Evolutionary conservation across 371 early-diverging fungal genomes (phyloP).

Genomic region (Mucor racemosus): DNA sequence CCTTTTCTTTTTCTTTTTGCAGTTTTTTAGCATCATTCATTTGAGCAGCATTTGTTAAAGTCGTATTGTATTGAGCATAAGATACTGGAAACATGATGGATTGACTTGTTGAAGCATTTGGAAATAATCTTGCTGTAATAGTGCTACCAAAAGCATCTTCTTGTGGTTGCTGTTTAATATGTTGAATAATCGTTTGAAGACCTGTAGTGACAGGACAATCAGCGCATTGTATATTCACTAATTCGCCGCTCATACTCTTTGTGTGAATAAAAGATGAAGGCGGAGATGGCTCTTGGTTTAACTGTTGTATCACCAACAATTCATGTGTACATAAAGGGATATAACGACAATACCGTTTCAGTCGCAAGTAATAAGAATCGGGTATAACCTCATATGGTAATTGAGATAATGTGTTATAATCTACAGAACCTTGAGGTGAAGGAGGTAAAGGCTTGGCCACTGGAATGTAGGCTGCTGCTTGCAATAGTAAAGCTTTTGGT

Average conservation of each 20-base stretch:
- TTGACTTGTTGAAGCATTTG: not conserved
- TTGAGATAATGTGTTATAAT: constrained; percentile 7
- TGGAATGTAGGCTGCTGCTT: constrained; percentile 44
- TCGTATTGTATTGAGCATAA: not conserved
- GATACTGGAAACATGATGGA: constrained; percentile 23
- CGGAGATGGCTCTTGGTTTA: constrained; percentile 6
- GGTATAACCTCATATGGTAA: constrained; percentile 17
- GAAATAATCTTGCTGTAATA: not conserved
- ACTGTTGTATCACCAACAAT: not conserved
- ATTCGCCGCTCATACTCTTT: not conserved
- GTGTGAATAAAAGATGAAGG: not conserved
- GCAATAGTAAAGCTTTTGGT: constrained; percentile 44
- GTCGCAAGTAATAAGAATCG: constrained; percentile 1
- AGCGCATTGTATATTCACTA: constrained; percentile 10
- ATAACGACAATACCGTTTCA: constrained; percentile 21
- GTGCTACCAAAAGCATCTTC: not conserved
- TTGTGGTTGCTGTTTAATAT: not conserved
- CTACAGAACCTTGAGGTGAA: not conserved
- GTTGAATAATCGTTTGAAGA: not conserved
- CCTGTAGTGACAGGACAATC: constrained; percentile 11
- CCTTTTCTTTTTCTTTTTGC: not conserved
- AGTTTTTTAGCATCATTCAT: not conserved
- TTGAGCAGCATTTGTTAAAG: not conserved
- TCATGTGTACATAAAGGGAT: constrained; percentile 25
- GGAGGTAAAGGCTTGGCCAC: constrained; percentile 38